A percentile compares a stretch with the other conserved stretches of the same genome.
These are phyloP conservation scores for Trichosanthes cucumerina DNA, from an alignment of 306 rosid genomes.

Conservation along the genomic window DNA sequence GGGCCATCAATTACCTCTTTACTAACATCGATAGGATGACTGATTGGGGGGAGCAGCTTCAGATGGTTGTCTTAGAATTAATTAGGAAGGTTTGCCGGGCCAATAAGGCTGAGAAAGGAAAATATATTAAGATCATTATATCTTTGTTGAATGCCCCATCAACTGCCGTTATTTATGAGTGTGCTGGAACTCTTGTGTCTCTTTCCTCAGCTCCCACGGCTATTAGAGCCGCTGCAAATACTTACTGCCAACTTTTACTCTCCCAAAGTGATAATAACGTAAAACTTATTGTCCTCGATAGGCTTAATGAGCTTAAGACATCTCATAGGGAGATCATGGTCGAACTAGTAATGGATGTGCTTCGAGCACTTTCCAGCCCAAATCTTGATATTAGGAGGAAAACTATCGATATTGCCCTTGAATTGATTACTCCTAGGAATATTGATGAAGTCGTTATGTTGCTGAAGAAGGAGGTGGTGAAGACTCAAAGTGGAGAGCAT, in stretches of 20 bases:
- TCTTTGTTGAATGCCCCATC: conserved; percentile 56
- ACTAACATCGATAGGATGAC: conserved; percentile 48
- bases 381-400: conserved; percentile 80
- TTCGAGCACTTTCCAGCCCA: conserved; percentile 74
- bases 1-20: conserved; percentile 63
- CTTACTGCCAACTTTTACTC: conserved; percentile 66
- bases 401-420: conserved; percentile 84
- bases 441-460: conserved; percentile 89
- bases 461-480: conserved; percentile 90
- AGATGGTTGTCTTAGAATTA: conserved; percentile 78
- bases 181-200: conserved; percentile 83
- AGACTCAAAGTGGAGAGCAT: conserved; percentile 84
- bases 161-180: conserved; percentile 80
- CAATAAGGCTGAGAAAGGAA: conserved; percentile 73
- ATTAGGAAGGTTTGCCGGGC: conserved; percentile 80
- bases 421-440: conserved; percentile 68
- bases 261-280: conserved; percentile 98
- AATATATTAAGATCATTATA: conserved; percentile 77
- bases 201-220: conserved; percentile 91
- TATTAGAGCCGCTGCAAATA: conserved; percentile 70
- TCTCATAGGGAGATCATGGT: conserved; percentile 80
- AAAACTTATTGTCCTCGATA: conserved; percentile 77
- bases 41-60: conserved; percentile 90
- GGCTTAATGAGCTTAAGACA: conserved; percentile 67
- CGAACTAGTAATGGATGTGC: conserved; percentile 90